Conservation (phyloP, 306 rosid genomes). For the Vigna angularis region DNA sequence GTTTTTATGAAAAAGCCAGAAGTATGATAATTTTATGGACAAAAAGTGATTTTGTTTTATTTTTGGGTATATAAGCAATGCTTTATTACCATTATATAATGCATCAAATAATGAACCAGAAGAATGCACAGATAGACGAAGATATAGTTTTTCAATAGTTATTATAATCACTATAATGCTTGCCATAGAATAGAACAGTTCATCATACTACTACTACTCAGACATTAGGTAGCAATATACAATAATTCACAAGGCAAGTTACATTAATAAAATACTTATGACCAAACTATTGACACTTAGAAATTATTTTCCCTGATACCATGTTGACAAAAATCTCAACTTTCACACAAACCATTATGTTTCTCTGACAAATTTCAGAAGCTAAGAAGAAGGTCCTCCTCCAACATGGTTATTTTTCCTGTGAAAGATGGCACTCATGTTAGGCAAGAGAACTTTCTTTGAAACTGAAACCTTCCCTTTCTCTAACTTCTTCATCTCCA, state of each 20-base stretch:
- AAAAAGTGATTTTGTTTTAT: not conserved
- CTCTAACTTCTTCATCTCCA: slow-evolving; percentile 58
- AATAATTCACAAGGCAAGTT: slow-evolving; percentile 50
- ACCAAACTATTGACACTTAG: slow-evolving; percentile 49
- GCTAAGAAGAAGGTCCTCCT: slow-evolving; percentile 80
- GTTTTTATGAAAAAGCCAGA: too few species aligned
- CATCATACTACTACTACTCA: slow-evolving; percentile 27
- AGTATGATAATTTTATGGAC: too few species aligned
- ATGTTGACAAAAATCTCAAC: slow-evolving; percentile 43
- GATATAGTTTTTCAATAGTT: not conserved
- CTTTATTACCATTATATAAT: not conserved
- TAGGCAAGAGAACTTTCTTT: slow-evolving; percentile 73
- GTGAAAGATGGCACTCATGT: slow-evolving; percentile 67
- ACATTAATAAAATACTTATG: slow-evolving; percentile 54
- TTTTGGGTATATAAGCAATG: not conserved
- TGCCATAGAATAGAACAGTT: slow-evolving; percentile 10
- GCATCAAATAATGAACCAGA: slow-evolving; percentile 7
- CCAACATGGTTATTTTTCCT: slow-evolving; percentile 77
- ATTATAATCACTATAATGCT: slow-evolving; percentile 7
- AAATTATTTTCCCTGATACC: slow-evolving; percentile 29
- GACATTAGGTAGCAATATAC: slow-evolving; percentile 35
- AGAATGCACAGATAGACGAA: not conserved
- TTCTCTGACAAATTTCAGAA: slow-evolving; percentile 52
- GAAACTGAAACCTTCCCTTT: slow-evolving; percentile 60
- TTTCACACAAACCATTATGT: slow-evolving; percentile 48